phyloP scores from a whole-genome alignment of 2,329 filamentous ascomycete genomes.

The Sporothrix globosa region DNA sequence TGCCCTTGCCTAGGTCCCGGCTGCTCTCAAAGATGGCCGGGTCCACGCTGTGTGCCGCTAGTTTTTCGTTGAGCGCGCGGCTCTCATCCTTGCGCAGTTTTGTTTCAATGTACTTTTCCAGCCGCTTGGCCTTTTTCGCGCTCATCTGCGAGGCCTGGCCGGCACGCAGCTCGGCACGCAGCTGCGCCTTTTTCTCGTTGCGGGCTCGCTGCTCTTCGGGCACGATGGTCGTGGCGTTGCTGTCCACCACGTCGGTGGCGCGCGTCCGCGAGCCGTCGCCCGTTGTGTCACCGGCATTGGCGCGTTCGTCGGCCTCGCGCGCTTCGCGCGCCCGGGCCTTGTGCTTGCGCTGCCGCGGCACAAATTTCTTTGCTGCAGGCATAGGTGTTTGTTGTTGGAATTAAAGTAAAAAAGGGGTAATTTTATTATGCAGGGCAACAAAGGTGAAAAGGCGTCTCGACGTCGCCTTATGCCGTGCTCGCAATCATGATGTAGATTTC shows the following conservation, averaged over 20 bases:
- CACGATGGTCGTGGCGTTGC: conserved; percentile 59
- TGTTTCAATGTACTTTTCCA: conserved; percentile 76
- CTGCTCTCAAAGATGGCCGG: conserved; percentile 80
- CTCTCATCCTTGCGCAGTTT: conserved; percentile 96
- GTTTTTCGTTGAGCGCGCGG: conserved; percentile 77
- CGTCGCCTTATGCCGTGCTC: conserved; percentile 10
- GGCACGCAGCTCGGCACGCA: conserved; percentile 57
- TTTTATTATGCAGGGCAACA: background rate
- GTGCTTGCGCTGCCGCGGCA: conserved; percentile 68
- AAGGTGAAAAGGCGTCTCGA: background rate
- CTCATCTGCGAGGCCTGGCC: conserved; percentile 54
- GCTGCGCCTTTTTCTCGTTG: conserved; percentile 58
- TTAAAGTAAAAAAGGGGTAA: background rate
- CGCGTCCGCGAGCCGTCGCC: background rate
- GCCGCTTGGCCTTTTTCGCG: conserved; percentile 67
- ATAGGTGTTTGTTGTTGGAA: background rate
- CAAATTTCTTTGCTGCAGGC: conserved; percentile 50
- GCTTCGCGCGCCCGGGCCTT: conserved; percentile 66
- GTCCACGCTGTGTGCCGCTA: conserved; percentile 78
- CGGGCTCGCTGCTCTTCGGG: conserved; percentile 53
- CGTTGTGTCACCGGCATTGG: conserved; percentile 40
- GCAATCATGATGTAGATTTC: background rate
- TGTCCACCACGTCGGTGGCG: conserved; percentile 42
- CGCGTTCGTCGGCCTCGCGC: conserved; percentile 45
- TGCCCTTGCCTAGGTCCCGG: conserved; percentile 71